phyloP scores from a whole-genome alignment of 768 basidiomycete species.

The Boletus patriciae region DNA sequence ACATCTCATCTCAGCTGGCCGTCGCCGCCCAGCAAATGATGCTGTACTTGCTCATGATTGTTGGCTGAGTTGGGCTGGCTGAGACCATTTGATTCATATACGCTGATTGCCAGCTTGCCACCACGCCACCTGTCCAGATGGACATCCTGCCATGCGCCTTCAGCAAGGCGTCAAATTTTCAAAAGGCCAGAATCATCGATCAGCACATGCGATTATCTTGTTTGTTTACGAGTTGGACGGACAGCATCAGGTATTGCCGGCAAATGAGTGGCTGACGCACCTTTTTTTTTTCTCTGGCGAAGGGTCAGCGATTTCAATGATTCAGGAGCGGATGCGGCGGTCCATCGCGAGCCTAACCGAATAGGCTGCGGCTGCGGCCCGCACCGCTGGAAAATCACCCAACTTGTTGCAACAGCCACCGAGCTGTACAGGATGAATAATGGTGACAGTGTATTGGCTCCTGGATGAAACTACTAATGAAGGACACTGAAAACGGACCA shows the following conservation, averaged over 20 bases:
- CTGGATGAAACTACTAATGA: conserved; percentile 25
- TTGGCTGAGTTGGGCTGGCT: conserved; percentile 6
- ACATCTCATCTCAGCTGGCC: conserved; percentile 23
- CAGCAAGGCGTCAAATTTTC: conserved; percentile 13
- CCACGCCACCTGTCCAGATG: conserved; percentile 17
- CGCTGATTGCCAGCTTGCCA: conserved; percentile 23
- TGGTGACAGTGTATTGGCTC: conserved; percentile 25
- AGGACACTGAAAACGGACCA: conserved; percentile 28
- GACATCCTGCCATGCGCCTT: conserved; percentile 19
- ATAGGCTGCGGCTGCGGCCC: conserved; percentile 4
- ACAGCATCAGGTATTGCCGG: conserved; percentile 15
- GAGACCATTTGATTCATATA: conserved; percentile 20
- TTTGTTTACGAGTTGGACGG: conserved; percentile 6
- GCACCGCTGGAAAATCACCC: neutral
- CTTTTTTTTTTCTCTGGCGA: conserved; percentile 6
- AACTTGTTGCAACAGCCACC: conserved; percentile 1
- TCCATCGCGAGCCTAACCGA: conserved; percentile 12
- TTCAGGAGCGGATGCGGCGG: neutral
- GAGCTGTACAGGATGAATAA: conserved; percentile 3
- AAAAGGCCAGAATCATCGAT: conserved; percentile 7
- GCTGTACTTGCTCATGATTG: conserved; percentile 5
- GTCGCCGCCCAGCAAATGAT: conserved; percentile 18
- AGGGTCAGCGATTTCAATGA: conserved; percentile 11
- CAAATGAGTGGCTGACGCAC: conserved; percentile 14
- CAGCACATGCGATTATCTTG: conserved; percentile 11